Base-by-base conservation (phyloP, 2,329 filamentous ascomycete genomes). In the Calonectria henricotiae region DNA sequence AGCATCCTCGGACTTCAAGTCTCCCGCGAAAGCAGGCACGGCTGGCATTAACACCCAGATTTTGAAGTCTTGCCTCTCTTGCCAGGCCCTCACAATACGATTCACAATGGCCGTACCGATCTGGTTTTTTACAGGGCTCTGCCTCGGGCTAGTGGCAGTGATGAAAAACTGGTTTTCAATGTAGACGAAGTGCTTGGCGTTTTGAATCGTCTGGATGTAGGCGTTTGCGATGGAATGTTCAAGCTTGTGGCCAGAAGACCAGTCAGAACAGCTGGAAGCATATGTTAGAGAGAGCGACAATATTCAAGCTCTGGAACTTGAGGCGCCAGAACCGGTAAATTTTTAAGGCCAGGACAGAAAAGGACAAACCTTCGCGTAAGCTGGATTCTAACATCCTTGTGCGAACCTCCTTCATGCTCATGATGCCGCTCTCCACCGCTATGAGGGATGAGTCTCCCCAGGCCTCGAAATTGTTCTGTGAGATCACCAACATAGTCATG, bases 121-220 rank as follows among this genome's bases (percentile, higher is more conserved):
- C 80, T 91, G 90, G 83, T 97, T 96, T 77, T 87, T 88, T 54
- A 97, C 89, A 0, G 94, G 93, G 71, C 87, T 87, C 79, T 95
- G 93, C 67, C 90, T 84, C 65, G 93, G 87, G 58, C 86, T 87
- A 1, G 93, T 95, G 3, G 93, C 93, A 0, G 94, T 96, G 82
- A 96, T 96, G 86, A 96, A 96, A 85, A 96, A 96, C 86, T 89
- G 91, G 77, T 95, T 95, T 80, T 95, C 93, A 41, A 95, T 94
- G 81, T 95, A 95, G 69, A 95, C 83, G 77, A 92, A 95, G 79
- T 94, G 90, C 77, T 90, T 84, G 20, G 91, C 91, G 60, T 90
- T 90, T 43, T 83, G 85, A 75, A 95, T 95, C 32, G 90, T 87
- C 49, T 92, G 87, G 39, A 93, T 90, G 78, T 97, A 97, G 1